phyloP scores from a whole-genome alignment of 139 green algal species.

The Spirogloea muscicola region DNA sequence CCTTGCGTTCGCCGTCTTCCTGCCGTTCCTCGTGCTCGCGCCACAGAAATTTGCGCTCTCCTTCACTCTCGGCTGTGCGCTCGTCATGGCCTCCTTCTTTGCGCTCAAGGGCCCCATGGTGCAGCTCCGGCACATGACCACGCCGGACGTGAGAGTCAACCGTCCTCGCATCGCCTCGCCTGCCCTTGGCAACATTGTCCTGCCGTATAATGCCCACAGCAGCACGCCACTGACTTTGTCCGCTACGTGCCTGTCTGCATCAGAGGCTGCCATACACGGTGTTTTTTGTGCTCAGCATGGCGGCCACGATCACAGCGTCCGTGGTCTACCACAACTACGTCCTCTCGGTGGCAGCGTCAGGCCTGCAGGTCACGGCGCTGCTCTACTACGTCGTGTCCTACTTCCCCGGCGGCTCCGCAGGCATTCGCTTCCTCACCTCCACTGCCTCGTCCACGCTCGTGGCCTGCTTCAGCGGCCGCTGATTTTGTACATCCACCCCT shows the following conservation, averaged over 20 bases:
- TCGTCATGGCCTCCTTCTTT: slow-evolving; percentile 75
- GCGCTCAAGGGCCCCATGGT: slow-evolving; percentile 65
- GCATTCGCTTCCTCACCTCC: slow-evolving; percentile 62
- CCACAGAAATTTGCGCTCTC: slow-evolving; percentile 93
- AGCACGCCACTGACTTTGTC: too few relatives aligned
- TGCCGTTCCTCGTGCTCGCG: slow-evolving; percentile 82
- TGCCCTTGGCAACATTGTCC: too few relatives aligned
- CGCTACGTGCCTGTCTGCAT: too few relatives aligned
- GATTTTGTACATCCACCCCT: too few relatives aligned
- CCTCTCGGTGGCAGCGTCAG: too few relatives aligned
- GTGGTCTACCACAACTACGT: too few relatives aligned
- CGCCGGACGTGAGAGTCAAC: slow-evolving; percentile 57
- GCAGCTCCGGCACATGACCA: slow-evolving; percentile 81
- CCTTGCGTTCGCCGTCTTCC: slow-evolving; percentile 82
- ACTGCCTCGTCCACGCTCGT: slow-evolving; percentile 47
- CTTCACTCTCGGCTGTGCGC: slow-evolving; percentile 78
- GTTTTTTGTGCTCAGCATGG: too few relatives aligned
- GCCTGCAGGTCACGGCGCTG: slow-evolving; percentile 70
- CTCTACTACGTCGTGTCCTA: slow-evolving; percentile 88
- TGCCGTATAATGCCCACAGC: too few relatives aligned
- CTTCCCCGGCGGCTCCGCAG: slow-evolving; percentile 78
- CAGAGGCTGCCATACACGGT: too few relatives aligned
- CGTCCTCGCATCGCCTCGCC: too few relatives aligned
- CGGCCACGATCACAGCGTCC: too few relatives aligned
- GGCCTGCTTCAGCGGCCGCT: too few relatives aligned